These are phyloP conservation scores for Fragilaria crotonensis DNA, from an alignment of 108 stramenopile genomes.

Conservation along the genomic window DNA sequence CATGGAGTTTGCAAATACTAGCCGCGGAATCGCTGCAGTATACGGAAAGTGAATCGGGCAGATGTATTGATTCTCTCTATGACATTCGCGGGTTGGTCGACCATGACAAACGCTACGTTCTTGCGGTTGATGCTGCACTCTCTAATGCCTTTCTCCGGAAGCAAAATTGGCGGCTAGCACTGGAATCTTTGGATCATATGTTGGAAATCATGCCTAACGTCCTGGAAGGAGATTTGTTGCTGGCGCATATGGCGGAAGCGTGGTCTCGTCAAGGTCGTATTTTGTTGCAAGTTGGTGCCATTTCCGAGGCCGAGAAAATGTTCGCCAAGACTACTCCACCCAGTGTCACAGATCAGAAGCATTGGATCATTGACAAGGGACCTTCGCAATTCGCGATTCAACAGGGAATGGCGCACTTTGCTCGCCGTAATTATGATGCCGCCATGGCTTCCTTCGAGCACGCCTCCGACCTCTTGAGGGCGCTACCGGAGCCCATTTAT, in stretches of 20 bases:
- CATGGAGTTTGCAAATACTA: slow-evolving; percentile 39
- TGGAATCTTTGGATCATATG: slow-evolving; percentile 54
- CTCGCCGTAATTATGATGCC: slow-evolving; percentile 48
- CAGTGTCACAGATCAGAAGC: not conserved
- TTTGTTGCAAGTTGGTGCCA: slow-evolving; percentile 70
- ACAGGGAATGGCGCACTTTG: slow-evolving; percentile 26
- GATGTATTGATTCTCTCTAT: slow-evolving; percentile 37
- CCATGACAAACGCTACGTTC: slow-evolving; percentile 13
- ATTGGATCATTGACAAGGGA: not conserved
- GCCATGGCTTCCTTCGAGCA: slow-evolving; percentile 44
- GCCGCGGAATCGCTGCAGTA: slow-evolving; percentile 53
- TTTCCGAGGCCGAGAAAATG: slow-evolving; percentile 38
- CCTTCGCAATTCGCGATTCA: not conserved
- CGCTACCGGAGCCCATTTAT: not conserved
- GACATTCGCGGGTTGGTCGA: slow-evolving; percentile 40
- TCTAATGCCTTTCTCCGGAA: slow-evolving; percentile 55
- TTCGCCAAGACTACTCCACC: slow-evolving; percentile 13
- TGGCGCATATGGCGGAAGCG: slow-evolving; percentile 47
- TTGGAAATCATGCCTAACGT: slow-evolving; percentile 23
- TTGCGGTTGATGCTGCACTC: slow-evolving; percentile 34
- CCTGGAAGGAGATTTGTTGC: slow-evolving; percentile 9
- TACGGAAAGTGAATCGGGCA: slow-evolving; percentile 1
- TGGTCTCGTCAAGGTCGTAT: slow-evolving; percentile 73
- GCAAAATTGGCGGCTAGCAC: slow-evolving; percentile 74
- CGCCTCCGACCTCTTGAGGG: slow-evolving; percentile 32